Base-by-base conservation (phyloP, 2,329 filamentous ascomycete genomes). In the Escovopsis weberi region DNA sequence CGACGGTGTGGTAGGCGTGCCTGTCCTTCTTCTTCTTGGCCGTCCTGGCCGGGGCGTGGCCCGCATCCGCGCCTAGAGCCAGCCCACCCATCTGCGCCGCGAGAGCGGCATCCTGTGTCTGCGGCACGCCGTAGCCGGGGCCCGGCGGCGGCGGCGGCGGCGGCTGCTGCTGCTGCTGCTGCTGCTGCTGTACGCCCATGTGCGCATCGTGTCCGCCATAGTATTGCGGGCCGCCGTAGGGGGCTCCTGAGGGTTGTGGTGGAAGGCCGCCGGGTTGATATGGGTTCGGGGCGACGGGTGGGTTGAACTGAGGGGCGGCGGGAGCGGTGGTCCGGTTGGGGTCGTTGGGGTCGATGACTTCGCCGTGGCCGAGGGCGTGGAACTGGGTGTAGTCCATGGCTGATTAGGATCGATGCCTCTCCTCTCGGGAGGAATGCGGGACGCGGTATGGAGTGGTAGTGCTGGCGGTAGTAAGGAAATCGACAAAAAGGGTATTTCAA, bases 1-100 rank as follows among this genome's bases (percentile, higher is more conserved):
- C 85, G 42, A 96, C 76, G 34, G 78, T 81, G 61, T 96, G 89
- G 61, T 94, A 84, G 49, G 88, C 89, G 64, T 96, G 89, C 46
- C 86, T 78, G 59, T 95, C 83, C 72, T 94, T 95, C 77, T 94
- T 96, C 71, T 88, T 85, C 23, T 23, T 23, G 23, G 23, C 23
- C 61, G 70, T 82, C 59, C 78, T 72, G 44, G 63, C 64, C 2
- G 67, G 66, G 39, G 74, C 59, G 33, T 68, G 66, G 38, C 69
- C 60, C 32, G 59, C 56, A 12, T 43, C 43, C 9, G 41, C 34
- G 32, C 72, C 77, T 51, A 94, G 66, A 35, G 72, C 79, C 73
- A 93, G 75, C 46, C 78, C 78, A 36, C 80, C 80, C 80, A 94
- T 82, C 61, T 93, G 86, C 43, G 78, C 72, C 38, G 78, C 72